Base-by-base conservation (phyloP, 2,329 filamentous ascomycete genomes). In the Cladosporium velox region DNA sequence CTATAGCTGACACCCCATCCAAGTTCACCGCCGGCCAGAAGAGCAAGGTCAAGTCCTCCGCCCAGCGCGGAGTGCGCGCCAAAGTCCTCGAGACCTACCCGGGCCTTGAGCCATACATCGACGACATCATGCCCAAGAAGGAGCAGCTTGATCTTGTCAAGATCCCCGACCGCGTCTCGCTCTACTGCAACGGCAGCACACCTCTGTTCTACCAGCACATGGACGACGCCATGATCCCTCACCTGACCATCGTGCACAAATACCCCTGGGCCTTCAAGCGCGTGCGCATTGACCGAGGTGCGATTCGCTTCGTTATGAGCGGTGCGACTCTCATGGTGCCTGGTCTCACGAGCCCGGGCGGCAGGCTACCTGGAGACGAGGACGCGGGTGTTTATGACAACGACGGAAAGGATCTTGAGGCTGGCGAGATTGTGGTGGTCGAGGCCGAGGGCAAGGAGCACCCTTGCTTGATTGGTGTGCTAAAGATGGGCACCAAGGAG, bases 281-380 rank as follows among this genome's bases (percentile, higher is more conserved):
- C 62, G 85, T 99, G 66, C 90, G 93, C 67, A 96, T 98, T 78
- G 95, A 99, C 79, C 88, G 95, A 59, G 95, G 95, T 68, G 95
- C 95, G 5, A 98, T 99, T 75, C 91, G 95, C 68, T 99, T 99
- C 81, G 94, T 99, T 30, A 87, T 99, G 1, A 91, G 89, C 0
- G 95, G 95, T 54, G 95, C 95, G 0, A 92, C 94, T 15, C 88
- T 99, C 69, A 99, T 99, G 95, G 94, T 93, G 1, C 95, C 95
- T 0, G 95, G 95, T 0, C 79, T 99, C 72, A 99, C 95, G 32
- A 92, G 88, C 24, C 80, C 88, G 0, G 95, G 95, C 0, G 95
- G 95, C 0, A 79, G 91, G 58, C 79, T 99, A 73, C 95, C 95
- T 0, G 81, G 86, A 26, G 34, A 73, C 68, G 76, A 78, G 35